Evolutionary conservation across 768 basidiomycete genomes (phyloP).

Genomic region (Lanmaoa rubissima): DNA sequence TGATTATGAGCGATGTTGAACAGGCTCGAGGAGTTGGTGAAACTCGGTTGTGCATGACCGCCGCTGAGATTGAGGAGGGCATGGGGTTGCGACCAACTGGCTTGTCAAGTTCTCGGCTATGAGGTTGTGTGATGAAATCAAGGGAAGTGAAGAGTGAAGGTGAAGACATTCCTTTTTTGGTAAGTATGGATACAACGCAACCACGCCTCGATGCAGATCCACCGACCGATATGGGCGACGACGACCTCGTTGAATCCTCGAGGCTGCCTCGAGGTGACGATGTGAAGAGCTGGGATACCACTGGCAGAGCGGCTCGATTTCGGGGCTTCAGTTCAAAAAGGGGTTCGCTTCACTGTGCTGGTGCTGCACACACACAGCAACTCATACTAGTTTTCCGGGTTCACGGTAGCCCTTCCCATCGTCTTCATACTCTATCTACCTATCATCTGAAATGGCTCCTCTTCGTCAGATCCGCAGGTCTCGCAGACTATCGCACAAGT

Average conservation of each 20-base stretch:
- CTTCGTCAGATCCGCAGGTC: slow-evolving; percentile 40
- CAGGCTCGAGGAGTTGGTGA: too few species aligned
- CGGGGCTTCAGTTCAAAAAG: slow-evolving; percentile 32
- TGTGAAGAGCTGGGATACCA: slow-evolving; percentile 32
- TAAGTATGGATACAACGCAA: neutral
- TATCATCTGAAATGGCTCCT: slow-evolving; percentile 29
- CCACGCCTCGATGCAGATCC: slow-evolving; percentile 29
- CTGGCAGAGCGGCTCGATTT: slow-evolving; percentile 17
- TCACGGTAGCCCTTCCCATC: neutral
- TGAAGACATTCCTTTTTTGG: slow-evolving; percentile 15
- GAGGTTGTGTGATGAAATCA: slow-evolving; percentile 5
- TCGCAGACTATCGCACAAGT: slow-evolving; percentile 42
- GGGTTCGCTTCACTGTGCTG: slow-evolving; percentile 9
- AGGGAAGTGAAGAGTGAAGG: slow-evolving; percentile 1
- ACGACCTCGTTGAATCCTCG: slow-evolving; percentile 29
- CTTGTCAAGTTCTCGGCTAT: neutral
- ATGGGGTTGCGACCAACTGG: neutral
- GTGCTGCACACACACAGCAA: slow-evolving; percentile 9
- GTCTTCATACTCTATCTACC: neutral
- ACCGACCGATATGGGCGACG: slow-evolving; percentile 25
- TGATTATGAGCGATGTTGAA: neutral
- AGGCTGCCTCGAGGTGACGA: slow-evolving; percentile 41
- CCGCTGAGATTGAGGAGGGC: neutral
- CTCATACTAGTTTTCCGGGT: neutral
- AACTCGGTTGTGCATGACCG: slow-evolving; percentile 7